These are phyloP conservation scores for Diplosphaera chodatii DNA, from an alignment of 139 green algal genomes.

Conservation along the genomic window DNA sequence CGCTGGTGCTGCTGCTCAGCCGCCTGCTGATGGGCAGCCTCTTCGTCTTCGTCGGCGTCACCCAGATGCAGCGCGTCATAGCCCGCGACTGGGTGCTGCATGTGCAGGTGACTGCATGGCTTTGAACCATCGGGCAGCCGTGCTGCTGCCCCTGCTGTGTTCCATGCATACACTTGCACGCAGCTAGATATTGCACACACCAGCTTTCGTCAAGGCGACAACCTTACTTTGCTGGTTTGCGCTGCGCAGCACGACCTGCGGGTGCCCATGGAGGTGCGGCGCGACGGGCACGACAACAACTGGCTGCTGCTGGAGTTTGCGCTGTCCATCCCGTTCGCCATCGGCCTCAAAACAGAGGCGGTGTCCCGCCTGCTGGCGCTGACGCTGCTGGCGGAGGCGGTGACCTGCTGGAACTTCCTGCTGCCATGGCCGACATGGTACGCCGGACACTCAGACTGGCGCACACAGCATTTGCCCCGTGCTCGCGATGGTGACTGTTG, in stretches of 20 bases:
- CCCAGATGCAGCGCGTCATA: slow-evolving; percentile 27
- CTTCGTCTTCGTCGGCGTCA: slow-evolving; percentile 33
- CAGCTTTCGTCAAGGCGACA: too few relatives aligned
- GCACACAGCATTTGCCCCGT: too few relatives aligned
- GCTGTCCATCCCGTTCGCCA: slow-evolving; percentile 41
- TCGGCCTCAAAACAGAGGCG: slow-evolving; percentile 32
- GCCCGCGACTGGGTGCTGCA: slow-evolving; percentile 23
- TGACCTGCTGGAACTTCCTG: slow-evolving; percentile 51
- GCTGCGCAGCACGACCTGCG: neutral
- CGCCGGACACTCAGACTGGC: too few relatives aligned
- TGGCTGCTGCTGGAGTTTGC: slow-evolving; percentile 47
- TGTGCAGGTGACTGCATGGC: neutral
- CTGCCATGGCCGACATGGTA: slow-evolving; percentile 32
- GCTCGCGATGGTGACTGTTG: too few relatives aligned
- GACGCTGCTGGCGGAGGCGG: slow-evolving; percentile 32
- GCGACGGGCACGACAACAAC: slow-evolving; percentile 53
- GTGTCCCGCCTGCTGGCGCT: slow-evolving; percentile 21
- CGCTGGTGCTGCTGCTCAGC: slow-evolving; percentile 32
- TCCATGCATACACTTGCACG: too few relatives aligned
- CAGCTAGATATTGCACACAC: too few relatives aligned
- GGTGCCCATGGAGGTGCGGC: neutral
- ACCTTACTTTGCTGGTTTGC: too few relatives aligned
- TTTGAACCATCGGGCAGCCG: too few relatives aligned
- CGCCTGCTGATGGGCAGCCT: slow-evolving; percentile 33
- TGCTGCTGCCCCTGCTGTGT: too few relatives aligned